A percentile compares a stretch with the other conserved stretches of the same genome.
These are phyloP conservation scores for Gloeopeniophorella convolvens DNA, from an alignment of 768 basidiomycete genomes.

Conservation along the genomic window DNA sequence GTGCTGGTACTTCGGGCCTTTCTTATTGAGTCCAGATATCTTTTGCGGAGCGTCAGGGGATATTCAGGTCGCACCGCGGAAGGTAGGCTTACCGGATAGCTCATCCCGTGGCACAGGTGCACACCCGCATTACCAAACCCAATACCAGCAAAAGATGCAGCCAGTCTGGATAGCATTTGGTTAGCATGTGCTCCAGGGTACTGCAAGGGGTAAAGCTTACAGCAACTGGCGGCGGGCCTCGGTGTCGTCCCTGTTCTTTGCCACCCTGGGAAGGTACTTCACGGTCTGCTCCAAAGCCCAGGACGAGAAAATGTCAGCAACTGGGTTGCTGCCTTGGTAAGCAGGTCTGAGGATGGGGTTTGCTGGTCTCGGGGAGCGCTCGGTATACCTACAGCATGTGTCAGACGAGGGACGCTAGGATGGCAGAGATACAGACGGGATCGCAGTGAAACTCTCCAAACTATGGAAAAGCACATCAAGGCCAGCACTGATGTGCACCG, in stretches of 20 bases:
- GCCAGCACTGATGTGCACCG: slow-evolving; percentile 90
- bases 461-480: slow-evolving; percentile 96
- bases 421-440: slow-evolving; percentile 52
- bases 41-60: slow-evolving; percentile 25
- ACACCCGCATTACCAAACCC: slow-evolving; percentile 94
- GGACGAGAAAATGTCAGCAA: slow-evolving; percentile 91
- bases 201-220: slow-evolving; percentile 35
- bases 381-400: slow-evolving; percentile 57
- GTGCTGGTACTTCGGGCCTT: slow-evolving; percentile 86
- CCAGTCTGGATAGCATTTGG: slow-evolving; percentile 45
- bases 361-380: slow-evolving; percentile 80
- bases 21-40: slow-evolving; percentile 94
- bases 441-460: slow-evolving; percentile 90
- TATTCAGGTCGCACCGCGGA: not conserved
- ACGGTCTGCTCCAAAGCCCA: slow-evolving; percentile 92
- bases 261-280: slow-evolving; percentile 80
- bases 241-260: slow-evolving; percentile 67
- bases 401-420: slow-evolving; percentile 6
- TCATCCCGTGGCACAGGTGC: slow-evolving; percentile 86
- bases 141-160: slow-evolving; percentile 91
- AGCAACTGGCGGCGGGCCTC: slow-evolving; percentile 92
- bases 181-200: not conserved
- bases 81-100: slow-evolving; percentile 58
- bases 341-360: slow-evolving; percentile 90
- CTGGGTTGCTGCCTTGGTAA: slow-evolving; percentile 90